phyloP scores from a whole-genome alignment of 2,329 filamentous ascomycete species.

The Apiospora phragmitis region DNA sequence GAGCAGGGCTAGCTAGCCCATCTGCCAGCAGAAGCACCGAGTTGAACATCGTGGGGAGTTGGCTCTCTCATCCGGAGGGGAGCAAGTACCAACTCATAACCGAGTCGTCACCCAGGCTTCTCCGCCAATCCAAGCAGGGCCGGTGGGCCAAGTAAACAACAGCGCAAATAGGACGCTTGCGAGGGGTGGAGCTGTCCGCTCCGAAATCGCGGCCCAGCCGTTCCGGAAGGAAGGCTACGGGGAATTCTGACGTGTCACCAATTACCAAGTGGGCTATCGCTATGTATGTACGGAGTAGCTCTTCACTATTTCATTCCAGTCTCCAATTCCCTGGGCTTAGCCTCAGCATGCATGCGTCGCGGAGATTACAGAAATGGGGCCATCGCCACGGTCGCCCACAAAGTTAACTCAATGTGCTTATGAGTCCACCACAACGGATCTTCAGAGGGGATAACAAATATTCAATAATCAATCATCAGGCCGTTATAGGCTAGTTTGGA shows the following conservation, averaged over 20 bases:
- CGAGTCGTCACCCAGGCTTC: neutral
- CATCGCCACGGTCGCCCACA: neutral
- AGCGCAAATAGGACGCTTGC: neutral
- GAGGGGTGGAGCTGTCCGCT: constrained; percentile 1
- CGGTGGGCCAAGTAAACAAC: neutral
- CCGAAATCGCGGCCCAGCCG: neutral
- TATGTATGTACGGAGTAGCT: too few species aligned
- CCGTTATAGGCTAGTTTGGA: neutral
- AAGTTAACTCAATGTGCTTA: neutral
- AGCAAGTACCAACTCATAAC: neutral
- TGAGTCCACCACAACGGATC: neutral
- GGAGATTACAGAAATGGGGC: neutral
- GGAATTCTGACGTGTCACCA: neutral
- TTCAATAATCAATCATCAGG: neutral
- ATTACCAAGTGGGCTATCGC: neutral
- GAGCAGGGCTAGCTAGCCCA: neutral
- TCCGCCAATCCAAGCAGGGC: constrained; percentile 1
- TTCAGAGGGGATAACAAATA: neutral
- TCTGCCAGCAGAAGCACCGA: neutral
- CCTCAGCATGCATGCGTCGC: neutral
- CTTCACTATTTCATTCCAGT: neutral
- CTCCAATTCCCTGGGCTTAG: neutral
- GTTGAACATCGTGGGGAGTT: neutral
- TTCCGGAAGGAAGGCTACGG: neutral
- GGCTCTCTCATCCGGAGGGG: neutral